Evolutionary conservation across 768 basidiomycete genomes (phyloP).

Genomic region (Auricularia heimuer): DNA sequence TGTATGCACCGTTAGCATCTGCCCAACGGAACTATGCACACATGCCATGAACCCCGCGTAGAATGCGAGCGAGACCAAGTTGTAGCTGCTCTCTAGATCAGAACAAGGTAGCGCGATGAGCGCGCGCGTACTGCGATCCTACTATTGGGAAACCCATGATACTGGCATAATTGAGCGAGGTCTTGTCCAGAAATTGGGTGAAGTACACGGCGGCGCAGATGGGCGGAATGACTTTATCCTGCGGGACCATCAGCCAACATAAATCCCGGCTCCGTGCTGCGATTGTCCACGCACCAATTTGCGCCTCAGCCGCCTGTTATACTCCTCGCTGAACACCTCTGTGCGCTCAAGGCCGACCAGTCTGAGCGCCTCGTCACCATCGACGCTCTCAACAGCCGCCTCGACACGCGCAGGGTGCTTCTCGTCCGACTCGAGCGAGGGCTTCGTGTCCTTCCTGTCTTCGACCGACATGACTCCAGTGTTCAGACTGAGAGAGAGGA

Average conservation of each 20-base stretch:
- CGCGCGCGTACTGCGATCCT: constrained; percentile 19
- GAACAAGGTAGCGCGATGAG: background rate
- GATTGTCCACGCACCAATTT: constrained; percentile 38
- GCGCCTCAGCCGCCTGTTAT: constrained; percentile 42
- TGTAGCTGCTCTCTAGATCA: constrained; percentile 35
- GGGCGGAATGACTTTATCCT: constrained; percentile 46
- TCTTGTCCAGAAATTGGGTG: constrained; percentile 64
- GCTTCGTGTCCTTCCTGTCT: background rate
- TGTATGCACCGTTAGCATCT: background rate
- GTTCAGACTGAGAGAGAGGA: no score
- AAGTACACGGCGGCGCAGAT: constrained; percentile 59
- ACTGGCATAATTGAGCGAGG: constrained; percentile 58
- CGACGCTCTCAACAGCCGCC: constrained; percentile 3
- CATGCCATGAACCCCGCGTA: constrained; percentile 36
- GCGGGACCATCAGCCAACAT: background rate
- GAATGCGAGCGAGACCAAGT: constrained; percentile 54
- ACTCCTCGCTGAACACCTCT: constrained; percentile 49
- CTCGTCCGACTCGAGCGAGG: background rate
- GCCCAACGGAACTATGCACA: background rate
- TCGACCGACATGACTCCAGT: background rate
- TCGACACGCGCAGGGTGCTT: background rate
- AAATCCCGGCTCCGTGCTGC: background rate
- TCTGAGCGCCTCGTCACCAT: constrained; percentile 52
- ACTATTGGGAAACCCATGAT: constrained; percentile 59
- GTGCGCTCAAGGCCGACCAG: constrained; percentile 47